Evolutionary conservation across 768 basidiomycete genomes (phyloP).

Genomic region (Mycena chlorophos): DNA sequence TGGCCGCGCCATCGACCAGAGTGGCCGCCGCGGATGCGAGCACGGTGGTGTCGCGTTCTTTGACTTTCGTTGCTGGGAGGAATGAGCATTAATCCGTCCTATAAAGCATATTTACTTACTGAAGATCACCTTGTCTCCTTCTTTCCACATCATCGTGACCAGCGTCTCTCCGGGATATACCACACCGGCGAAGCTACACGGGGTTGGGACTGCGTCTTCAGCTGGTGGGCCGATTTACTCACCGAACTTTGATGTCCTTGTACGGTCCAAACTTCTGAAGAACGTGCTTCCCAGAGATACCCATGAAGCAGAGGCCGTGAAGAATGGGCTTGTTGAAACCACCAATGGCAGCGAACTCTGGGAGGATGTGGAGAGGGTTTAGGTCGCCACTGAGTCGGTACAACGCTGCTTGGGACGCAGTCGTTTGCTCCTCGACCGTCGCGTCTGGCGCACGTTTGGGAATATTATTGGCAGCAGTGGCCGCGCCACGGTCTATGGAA

Average conservation of each 20-base stretch:
- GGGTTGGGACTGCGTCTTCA: neutral
- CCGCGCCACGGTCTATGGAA: conserved; percentile 79
- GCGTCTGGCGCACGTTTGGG: conserved; percentile 86
- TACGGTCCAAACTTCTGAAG: conserved; percentile 81
- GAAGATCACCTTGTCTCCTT: conserved; percentile 87
- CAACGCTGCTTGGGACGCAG: conserved; percentile 78
- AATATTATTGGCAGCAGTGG: conserved; percentile 75
- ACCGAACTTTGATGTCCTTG: conserved; percentile 95
- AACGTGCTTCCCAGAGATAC: conserved; percentile 91
- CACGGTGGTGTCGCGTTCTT: conserved; percentile 74
- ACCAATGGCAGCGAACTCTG: conserved; percentile 92
- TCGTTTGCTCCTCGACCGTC: conserved; percentile 86
- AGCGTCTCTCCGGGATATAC: conserved; percentile 96
- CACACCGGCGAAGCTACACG: conserved; percentile 77
- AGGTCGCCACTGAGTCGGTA: conserved; percentile 91
- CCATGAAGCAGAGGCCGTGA: conserved; percentile 89
- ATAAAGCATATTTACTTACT: conserved; percentile 52
- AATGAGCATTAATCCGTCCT: neutral
- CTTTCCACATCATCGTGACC: conserved; percentile 98
- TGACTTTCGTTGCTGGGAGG: conserved; percentile 75
- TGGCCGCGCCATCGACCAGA: conserved; percentile 48
- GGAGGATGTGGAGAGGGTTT: conserved; percentile 84
- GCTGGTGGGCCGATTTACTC: conserved; percentile 25
- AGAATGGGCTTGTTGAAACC: conserved; percentile 91
- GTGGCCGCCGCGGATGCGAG: conserved; percentile 84